Base-by-base conservation (phyloP, 164 flowering plant genomes). In the Platanus orientalis region DNA sequence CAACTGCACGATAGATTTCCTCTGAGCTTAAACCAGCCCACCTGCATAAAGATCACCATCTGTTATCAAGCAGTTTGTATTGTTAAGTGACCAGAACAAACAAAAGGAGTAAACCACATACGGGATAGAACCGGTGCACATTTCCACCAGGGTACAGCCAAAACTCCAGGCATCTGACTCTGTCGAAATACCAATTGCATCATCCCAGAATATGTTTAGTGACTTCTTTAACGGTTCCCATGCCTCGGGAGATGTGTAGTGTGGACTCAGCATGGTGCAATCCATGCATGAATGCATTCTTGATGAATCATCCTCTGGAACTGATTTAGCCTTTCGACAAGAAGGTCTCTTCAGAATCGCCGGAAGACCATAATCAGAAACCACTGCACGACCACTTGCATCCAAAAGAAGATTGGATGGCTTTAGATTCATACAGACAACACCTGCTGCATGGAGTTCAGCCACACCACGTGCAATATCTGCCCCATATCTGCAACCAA, bases 141-240 rank as follows among this genome's bases (percentile, higher is more conserved):
- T 95, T 72, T 95, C 99, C 61, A 95, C 97, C 71, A 95, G 73
- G 58, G 97, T 88, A 76, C 99, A 95, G 40, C 97, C 99, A 77
- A 95, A 95, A 81, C 99, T 95, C 99, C 99, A 95, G 27, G 99
- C 96, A 92, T 95, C 99, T 45, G 97, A 95, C 68, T 95, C 99
- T 19, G 78, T 63, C 56, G 99, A 92, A 69, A 95, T 92, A 63
- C 96, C 97, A 63, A 89, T 79, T 34, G 86, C 94, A 65, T 88
- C 97, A 63, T 95, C 99, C 97, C 99, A 88, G 60, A 95, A 89
- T 52, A 87, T 60, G 65, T 84, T 85, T 36, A 90, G 72, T n/a
- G 96, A 78, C 68, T 92, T 95, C 75, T 88, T 89, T 27, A 77
- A 74, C 26, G 99, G 97, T 67, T 90, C 99, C 99, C 99, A 95